Evolutionary conservation across 2,329 filamentous ascomycete species (phyloP), one percentile per base, ranked within the genome.

Genomic region (Emmonsia crescens): DNA sequence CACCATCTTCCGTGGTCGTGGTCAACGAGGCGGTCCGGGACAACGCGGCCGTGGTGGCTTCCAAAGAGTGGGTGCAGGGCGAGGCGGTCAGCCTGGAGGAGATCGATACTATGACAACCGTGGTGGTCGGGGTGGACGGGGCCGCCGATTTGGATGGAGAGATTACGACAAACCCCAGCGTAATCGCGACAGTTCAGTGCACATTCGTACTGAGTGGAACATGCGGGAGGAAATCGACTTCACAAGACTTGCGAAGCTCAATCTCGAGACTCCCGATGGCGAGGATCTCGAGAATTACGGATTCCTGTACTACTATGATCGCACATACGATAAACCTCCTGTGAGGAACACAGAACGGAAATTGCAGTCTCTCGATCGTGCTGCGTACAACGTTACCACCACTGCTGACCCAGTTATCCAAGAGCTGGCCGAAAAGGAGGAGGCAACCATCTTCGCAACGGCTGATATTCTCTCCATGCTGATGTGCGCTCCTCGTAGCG

Each of bases 171-270:
- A 97, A 86, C 94, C 94, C 64, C 85, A 93, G 76, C 88, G 94
- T 72, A 96, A 96, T 78, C 89, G 94, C 64, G 94, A 99, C 79
- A 89, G 93, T 12, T 96, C 91, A 42, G 90, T 99, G 73, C 93
- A 93, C 79, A 91, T 97, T 77, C 95, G 95, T 79, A 85, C 92
- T 27, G 92, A 96, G 75, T 99, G 94, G 94, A 84, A 86, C 72
- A 84, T 99, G 79, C 82, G 96, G 71, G 94, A 99, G 80, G 94
- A 99, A 83, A 96, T 99, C 75, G 94, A 99, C 77, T 99, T 96
- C 80, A 93, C 91, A 80, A 89, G 94, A 68, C 84, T 99, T 68
- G 83, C 85, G 69, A 99, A 99, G 84, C 84, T 99, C 71, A 99
- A 96, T 79, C 84, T 99, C 64, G 94, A 97, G 71, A 87, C 91